A percentile compares a stretch with the other conserved stretches of the same genome.
Conservation (phyloP, 176 grass and related monocot species). For the Calamus simplicifolius region DNA sequence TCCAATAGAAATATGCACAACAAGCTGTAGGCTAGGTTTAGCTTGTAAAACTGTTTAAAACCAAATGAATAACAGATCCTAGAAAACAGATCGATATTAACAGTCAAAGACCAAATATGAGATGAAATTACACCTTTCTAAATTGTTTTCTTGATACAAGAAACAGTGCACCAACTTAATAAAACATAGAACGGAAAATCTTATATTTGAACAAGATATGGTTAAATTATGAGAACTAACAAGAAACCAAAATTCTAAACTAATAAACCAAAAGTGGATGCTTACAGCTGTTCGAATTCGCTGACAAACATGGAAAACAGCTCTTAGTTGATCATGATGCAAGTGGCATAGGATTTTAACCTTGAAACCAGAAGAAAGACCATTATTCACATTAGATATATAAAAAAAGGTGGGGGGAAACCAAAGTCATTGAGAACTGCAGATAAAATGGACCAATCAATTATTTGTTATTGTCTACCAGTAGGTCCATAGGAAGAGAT, state of each 20-base stretch:
- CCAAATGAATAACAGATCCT: too few relatives aligned
- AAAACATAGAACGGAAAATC: too few relatives aligned
- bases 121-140: too few relatives aligned
- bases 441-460: not conserved
- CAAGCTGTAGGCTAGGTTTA: too few relatives aligned
- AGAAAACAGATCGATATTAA: too few relatives aligned
- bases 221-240: not conserved
- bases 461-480: not conserved
- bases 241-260: not conserved
- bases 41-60: too few relatives aligned
- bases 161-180: too few relatives aligned
- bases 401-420: not conserved
- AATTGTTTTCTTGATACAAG: too few relatives aligned
- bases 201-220: not conserved
- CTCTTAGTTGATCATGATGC: conserved; percentile 1
- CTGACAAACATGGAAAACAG: conserved; percentile 1
- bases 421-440: not conserved
- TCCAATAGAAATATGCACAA: too few relatives aligned
- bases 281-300: not conserved
- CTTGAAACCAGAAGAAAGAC: not conserved
- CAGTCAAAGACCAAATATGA: too few relatives aligned
- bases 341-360: conserved; percentile 1
- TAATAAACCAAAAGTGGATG: not conserved
- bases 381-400: not conserved
- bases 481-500: not conserved